Conservation (phyloP, 164 flowering plant genomes). For the Piper betle region DNA sequence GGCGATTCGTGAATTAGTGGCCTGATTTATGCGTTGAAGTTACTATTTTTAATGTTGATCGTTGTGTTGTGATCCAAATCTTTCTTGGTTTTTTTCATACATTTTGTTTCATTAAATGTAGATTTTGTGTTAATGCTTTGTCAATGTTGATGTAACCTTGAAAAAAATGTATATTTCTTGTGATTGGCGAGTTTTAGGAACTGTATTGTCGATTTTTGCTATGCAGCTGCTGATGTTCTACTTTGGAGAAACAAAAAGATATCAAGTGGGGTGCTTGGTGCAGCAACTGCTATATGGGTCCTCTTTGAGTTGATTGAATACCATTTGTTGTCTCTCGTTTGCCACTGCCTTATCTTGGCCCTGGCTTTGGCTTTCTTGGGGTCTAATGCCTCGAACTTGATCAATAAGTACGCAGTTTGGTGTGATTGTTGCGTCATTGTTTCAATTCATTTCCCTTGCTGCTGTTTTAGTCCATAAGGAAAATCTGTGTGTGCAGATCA, state of each 20-base stretch:
- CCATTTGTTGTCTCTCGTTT: slow-evolving; percentile 64
- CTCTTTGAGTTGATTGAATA: slow-evolving; percentile 77
- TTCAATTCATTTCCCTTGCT: neutral
- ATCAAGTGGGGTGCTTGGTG: slow-evolving; percentile 61
- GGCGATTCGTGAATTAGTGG: no score
- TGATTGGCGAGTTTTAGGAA: neutral
- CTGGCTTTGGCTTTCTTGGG: slow-evolving; percentile 64
- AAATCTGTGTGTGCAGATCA: slow-evolving; percentile 20
- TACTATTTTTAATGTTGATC: neutral
- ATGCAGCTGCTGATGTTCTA: slow-evolving; percentile 81
- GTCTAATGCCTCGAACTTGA: slow-evolving; percentile 60
- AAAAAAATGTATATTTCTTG: neutral
- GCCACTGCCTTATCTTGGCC: slow-evolving; percentile 50
- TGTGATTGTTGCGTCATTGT: neutral
- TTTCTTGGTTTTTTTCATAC: no score
- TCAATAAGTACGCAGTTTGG: slow-evolving; percentile 49
- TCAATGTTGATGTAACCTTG: neutral
- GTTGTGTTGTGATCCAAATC: neutral
- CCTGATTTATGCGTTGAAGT: neutral
- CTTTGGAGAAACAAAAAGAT: slow-evolving; percentile 93
- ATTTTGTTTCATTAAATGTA: no score
- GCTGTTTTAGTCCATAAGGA: neutral
- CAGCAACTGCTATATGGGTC: slow-evolving; percentile 71
- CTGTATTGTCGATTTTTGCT: neutral
- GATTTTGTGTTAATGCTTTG: neutral